Base-by-base conservation (phyloP, 176 grass and related monocot genomes). In the Cenchrus fungigraminus region DNA sequence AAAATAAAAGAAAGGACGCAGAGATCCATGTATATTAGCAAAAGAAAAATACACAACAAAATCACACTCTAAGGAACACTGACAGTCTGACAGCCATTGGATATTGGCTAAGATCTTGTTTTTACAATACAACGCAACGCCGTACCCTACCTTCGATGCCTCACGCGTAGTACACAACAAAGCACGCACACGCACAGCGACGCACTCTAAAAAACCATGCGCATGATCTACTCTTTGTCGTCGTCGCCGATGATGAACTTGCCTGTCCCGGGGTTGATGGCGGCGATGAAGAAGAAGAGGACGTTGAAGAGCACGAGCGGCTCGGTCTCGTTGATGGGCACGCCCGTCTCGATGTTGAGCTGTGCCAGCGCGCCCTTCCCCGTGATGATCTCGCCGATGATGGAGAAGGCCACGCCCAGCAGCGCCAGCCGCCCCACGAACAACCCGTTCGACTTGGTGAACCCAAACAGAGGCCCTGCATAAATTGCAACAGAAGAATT, bases 331-430 rank as follows among this genome's bases (percentile, higher is more conserved):
- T 9, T 67, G 90, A 92, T 88, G 79, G 90, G 90, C 62, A 92
- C 90, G 16, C 90, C 86, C 11, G 90, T 92, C 90, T 92, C 90
- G 73, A 88, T 88, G 90, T 92, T 92, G 73, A 88, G 90, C 86
- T 92, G 90, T 73, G 90, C 86, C 51, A 92, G 90, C n/a, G 90
- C 90, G 66, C 90, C 90, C 73, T 92, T 92, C 66, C 90, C 90
- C 34, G 90, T 88, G 82, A 92, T 69, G 86, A 92, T 88, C 86
- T 92, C 90, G 3, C 90, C 90, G 86, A 92, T 92, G 86, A 92
- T 92, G 86, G 90, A 92, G 86, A 92, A 92, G 82, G 86, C 90
- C 60, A 92, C 85, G 45, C 90, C 90, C 78, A 92, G 86, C 90
- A 88, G 90, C 66, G 90, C 90, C 57, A 91, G 58, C 71, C 90